Percentiles rank a stretch among this genome's conserved stretches.
Conservation (phyloP, 768 basidiomycete genomes). For the Cubamyces lactineus region DNA sequence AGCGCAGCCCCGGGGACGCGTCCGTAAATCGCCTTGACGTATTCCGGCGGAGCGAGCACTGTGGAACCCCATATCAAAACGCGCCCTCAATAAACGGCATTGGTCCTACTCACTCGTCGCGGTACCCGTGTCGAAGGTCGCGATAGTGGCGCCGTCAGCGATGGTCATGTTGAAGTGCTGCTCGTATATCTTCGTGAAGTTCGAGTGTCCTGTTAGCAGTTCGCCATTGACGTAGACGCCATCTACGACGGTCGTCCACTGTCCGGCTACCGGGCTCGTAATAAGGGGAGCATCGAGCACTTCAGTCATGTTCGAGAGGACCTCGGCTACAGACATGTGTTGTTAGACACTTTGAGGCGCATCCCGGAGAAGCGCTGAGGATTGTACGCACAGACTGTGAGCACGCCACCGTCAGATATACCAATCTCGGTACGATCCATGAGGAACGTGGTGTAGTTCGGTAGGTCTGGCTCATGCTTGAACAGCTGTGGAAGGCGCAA, state of each 20-base stretch:
- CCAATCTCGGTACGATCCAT: slow-evolving; percentile 17
- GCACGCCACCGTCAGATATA: slow-evolving; percentile 15
- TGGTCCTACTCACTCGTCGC: not conserved
- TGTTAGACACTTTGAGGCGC: not conserved
- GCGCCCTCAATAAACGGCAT: not conserved
- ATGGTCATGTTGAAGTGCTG: not conserved
- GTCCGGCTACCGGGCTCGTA: not conserved
- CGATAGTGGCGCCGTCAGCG: not conserved
- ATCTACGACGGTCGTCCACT: not conserved
- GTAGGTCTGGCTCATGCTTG: slow-evolving; percentile 8
- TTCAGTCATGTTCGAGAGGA: slow-evolving; percentile 12
- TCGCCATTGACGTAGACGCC: slow-evolving; percentile 4
- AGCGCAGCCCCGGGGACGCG: not conserved
- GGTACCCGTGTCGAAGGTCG: slow-evolving; percentile 2
- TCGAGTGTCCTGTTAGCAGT: not conserved
- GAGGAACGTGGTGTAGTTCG: slow-evolving; percentile 12
- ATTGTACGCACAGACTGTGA: slow-evolving; percentile 15
- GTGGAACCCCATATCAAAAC: no score
- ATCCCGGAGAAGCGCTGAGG: not conserved
- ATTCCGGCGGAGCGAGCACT: not conserved
- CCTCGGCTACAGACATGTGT: slow-evolving; percentile 1
- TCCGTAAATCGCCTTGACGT: not conserved
- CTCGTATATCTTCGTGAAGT: not conserved
- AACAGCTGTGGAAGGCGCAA: slow-evolving; percentile 2
- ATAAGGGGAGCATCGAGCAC: slow-evolving; percentile 9